Evolutionary conservation across 2,329 filamentous ascomycete species (phyloP), one percentile per base, ranked within the genome.

Genomic region (Fusarium torreyae): DNA sequence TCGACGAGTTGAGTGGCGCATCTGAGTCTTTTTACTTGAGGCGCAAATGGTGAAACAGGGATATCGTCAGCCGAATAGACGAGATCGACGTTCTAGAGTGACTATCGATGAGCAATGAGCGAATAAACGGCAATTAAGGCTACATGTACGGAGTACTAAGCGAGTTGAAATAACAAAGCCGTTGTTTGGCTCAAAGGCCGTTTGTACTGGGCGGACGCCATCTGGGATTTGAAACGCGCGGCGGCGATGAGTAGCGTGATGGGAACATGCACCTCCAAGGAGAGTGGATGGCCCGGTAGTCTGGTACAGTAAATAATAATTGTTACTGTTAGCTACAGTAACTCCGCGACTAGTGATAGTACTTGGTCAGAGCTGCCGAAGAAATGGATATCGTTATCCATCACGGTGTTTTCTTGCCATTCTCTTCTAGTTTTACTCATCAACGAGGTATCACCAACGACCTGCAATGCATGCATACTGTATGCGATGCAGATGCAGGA

Each of bases 181-280:
- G 50, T 65, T 70, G 65, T 46, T 49, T 57, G 18, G 56, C 31
- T 17, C 52, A 48, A 31, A 48, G 34, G 54, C 43, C 20, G 48
- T 63, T 63, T 39, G 42, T 40, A 52, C 44, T 40, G 54, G 49
- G 43, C 48, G 67, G 70, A 49, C 69, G 62, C 70, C 53, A 71
- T 71, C 68, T 66, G 42, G 49, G 34, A 71, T 58, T 68, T 74
- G 72, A 74, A 74, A 74, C 72, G 61, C 68, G 63, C 69, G 63
- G 70, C 60, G 55, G 54, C 38, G 42, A 54, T 53, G 36, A 39
- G 50, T 63, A 69, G 66, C 63, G 66, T 40, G 15, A 49, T 48
- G 38, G 43, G 43, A 33, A 31, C n/a, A 44, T 51, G 48, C 42
- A 52, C 44, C 57, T 38, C 36, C 22, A 42, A 36, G 36, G 36